These are phyloP conservation scores for Cryomyces antarcticus DNA, from an alignment of 495 filamentous ascomycete genomes.

Conservation along the genomic window DNA sequence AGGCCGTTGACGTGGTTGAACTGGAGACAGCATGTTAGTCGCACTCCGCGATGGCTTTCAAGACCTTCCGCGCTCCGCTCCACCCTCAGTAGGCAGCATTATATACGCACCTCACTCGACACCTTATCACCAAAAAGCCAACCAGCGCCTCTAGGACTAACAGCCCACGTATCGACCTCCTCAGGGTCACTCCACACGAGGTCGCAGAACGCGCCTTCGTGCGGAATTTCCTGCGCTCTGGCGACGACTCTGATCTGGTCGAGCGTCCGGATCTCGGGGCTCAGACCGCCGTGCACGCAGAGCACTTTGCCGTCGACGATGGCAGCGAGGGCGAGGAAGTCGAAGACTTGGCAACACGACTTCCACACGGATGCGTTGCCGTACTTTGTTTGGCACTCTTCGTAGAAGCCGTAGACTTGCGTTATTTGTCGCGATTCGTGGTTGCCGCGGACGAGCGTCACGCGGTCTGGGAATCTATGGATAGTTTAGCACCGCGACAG, in stretches of 20 bases:
- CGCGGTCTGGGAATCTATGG: conserved; percentile 71
- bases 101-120: conserved; percentile 44
- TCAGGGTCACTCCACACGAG: conserved; percentile 97
- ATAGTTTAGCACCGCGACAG: conserved; percentile 1
- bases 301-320: conserved; percentile 94
- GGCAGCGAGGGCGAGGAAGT: conserved; percentile 88
- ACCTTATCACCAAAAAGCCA: conserved; percentile 98
- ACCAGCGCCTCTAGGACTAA: conserved; percentile 82
- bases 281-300: conserved; percentile 92
- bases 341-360: conserved; percentile 95
- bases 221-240: conserved; percentile 89
- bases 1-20: conserved; percentile 97
- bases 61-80: neutral
- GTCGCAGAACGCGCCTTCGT: conserved; percentile 96
- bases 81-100: neutral
- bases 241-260: conserved; percentile 97
- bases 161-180: conserved; percentile 95
- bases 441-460: conserved; percentile 91
- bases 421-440: conserved; percentile 97
- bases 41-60: neutral
- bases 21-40: conserved; percentile 10
- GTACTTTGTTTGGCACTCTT: conserved; percentile 95
- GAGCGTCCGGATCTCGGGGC: conserved; percentile 86
- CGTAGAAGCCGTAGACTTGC: conserved; percentile 97
- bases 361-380: conserved; percentile 98